Base-by-base conservation (phyloP, 169 alveolate species). In the Eimeria sp. region DNA sequence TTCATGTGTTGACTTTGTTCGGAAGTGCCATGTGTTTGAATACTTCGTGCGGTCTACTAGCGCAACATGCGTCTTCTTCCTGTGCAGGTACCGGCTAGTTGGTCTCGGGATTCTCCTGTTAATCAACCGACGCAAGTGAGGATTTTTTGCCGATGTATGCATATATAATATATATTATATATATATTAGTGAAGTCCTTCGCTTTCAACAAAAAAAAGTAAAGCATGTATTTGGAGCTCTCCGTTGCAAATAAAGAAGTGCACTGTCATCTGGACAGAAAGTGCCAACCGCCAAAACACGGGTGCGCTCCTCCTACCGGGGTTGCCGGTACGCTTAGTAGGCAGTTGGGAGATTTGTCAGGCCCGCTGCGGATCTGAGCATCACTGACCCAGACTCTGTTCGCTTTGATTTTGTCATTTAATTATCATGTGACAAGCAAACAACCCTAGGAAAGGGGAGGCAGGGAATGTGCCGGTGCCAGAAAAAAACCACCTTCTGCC, bases 11-110 rank as follows among this genome's bases (percentile, higher is more conserved):
- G 60, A 46, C 18, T 3, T 3, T 43, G 49, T 43, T 43, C 49
- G 49, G 9, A 43, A 43, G 49, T 43, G 49, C 49, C 49, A 43
- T 43, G 2, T 49, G n/a, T 4, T 74, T 52, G 66, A 16, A 20
- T 46, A 43, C 1, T 33, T 77, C 37, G 40, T 77, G 30, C 64
- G 33, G 87, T 30, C 27, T 20, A 46, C 37, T 49, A 77, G 64
- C 9, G 13, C 87, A 43, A 77, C 43, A 8, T 49, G 40, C 27
- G 27, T 66, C 4, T 49, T 27, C 16, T 4, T 25, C 77, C 2
- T 62, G 60, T 64, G 93, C 93, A 87, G 93, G 62, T 87, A 87
- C 37, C 93, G 93, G 72, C 33, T 60, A 20, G 10, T 87, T 43
- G 93, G 68, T 58, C 82, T 87, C 64, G 64, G 62, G 18, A 8